A percentile compares a stretch with the other conserved stretches of the same genome.
These are phyloP conservation scores for Trypanosoma platydactyli DNA, from an alignment of 208 protist species.

Conservation along the genomic window DNA sequence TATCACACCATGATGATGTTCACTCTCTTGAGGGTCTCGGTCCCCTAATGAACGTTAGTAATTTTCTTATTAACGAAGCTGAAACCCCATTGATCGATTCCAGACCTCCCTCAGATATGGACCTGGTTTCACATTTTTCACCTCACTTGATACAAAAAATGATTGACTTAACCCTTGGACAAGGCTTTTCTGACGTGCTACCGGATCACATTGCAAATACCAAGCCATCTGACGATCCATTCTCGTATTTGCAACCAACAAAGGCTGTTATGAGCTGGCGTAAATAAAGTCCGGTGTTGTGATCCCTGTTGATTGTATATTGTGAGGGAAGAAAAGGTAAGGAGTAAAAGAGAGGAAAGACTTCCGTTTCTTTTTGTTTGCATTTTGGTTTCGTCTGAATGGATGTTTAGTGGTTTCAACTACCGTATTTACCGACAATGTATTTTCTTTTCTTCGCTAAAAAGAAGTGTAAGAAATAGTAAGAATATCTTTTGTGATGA, in stretches of 20 bases:
- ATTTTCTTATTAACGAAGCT: not conserved
- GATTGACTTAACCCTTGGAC: slow-evolving; percentile 10
- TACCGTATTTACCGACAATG: no score
- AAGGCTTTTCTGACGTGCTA: not conserved
- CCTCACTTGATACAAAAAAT: slow-evolving; percentile 7
- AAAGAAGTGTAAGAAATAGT: no score
- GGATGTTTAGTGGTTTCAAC: no score
- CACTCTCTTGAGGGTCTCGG: not conserved
- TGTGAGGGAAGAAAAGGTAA: not conserved
- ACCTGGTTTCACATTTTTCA: not conserved
- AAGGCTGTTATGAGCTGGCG: slow-evolving; percentile 6
- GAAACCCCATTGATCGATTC: not conserved
- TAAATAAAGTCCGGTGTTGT: not conserved
- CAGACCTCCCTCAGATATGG: not conserved
- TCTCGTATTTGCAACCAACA: slow-evolving; percentile 9
- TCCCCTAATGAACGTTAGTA: slow-evolving; percentile 12
- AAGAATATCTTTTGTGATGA: no score
- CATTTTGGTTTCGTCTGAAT: slow-evolving; percentile 2
- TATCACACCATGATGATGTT: not conserved
- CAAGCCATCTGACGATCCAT: slow-evolving; percentile 10
- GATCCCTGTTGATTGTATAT: not conserved
- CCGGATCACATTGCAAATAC: slow-evolving; percentile 9
- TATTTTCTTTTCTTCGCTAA: no score
- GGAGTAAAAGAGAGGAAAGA: no score
- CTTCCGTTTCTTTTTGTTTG: not conserved